phyloP scores from a whole-genome alignment of 805 yeast genomes.

The Ogataea paradorogensis region DNA sequence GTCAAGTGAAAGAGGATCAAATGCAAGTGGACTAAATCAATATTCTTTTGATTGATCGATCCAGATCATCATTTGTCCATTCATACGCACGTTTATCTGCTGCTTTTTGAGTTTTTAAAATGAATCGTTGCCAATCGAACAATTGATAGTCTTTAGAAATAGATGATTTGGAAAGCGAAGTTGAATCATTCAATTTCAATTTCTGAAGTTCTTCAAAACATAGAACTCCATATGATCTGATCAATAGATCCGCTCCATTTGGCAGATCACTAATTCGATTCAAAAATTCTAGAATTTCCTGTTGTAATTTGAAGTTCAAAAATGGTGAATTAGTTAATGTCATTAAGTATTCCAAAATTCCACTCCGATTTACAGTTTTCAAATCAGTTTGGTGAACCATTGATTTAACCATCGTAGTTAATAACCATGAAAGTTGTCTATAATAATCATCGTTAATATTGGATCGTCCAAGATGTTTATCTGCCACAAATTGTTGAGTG shows the following conservation, averaged over 20 bases:
- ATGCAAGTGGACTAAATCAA: conserved; percentile 13
- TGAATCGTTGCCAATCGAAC: conserved; percentile 45
- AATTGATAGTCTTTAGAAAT: conserved; percentile 30
- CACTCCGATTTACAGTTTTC: conserved; percentile 46
- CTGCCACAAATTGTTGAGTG: conserved; percentile 27
- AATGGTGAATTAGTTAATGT: conserved; percentile 54
- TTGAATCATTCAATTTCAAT: conserved; percentile 3
- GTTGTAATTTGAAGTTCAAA: conserved; percentile 38
- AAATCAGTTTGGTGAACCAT: conserved; percentile 50
- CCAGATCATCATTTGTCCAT: conserved; percentile 58
- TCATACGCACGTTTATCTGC: conserved; percentile 54
- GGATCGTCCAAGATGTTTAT: conserved; percentile 22
- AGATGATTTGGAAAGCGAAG: conserved; percentile 6
- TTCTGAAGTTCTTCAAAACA: conserved; percentile 36
- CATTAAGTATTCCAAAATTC: conserved; percentile 66
- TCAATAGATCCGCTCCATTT: conserved; percentile 54
- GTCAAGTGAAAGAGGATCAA: conserved; percentile 3
- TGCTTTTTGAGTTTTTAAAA: conserved; percentile 41
- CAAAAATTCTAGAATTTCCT: conserved; percentile 41
- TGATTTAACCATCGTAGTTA: conserved; percentile 48
- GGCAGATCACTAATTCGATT: conserved; percentile 49
- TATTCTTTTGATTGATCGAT: conserved; percentile 45
- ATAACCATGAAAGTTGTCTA: conserved; percentile 64
- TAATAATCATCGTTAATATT: conserved; percentile 48
- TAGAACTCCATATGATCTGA: conserved; percentile 55